Evolutionary conservation across 106 monocot species (phyloP).

Genomic region (Ottelia alismoides): DNA sequence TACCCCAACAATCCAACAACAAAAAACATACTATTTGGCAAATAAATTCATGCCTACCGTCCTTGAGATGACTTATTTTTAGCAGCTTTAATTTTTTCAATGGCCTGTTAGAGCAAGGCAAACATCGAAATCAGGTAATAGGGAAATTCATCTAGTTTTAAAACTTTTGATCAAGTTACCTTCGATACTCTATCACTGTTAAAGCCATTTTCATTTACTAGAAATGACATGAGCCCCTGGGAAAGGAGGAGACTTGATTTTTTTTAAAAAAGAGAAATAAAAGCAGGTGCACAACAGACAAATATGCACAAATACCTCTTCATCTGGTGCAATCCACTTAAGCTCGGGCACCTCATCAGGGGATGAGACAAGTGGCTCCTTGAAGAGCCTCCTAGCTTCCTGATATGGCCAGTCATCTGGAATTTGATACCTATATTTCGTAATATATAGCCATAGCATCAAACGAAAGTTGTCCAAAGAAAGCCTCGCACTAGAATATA

Average conservation of each 20-base stretch:
- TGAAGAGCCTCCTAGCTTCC: slow-evolving; percentile 74
- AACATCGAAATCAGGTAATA: too few relatives aligned
- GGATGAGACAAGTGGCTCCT: slow-evolving; percentile 27
- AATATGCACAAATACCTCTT: slow-evolving; percentile 30
- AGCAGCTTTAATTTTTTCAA: slow-evolving; percentile 79
- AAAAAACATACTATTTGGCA: too few relatives aligned
- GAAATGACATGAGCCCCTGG: slow-evolving; percentile 60
- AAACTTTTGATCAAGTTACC: too few relatives aligned
- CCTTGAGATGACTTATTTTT: slow-evolving; percentile 63
- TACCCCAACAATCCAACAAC: too few relatives aligned
- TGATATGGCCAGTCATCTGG: slow-evolving; percentile 84
- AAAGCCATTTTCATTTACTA: slow-evolving; percentile 79
- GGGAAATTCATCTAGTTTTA: too few relatives aligned
- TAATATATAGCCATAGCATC: too few relatives aligned
- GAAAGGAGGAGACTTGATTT: slow-evolving; percentile 2
- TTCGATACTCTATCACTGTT: slow-evolving; percentile 62
- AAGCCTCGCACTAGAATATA: too few relatives aligned
- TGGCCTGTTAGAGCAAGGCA: too few relatives aligned
- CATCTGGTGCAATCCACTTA: slow-evolving; percentile 73
- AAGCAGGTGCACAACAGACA: background rate
- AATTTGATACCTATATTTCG: slow-evolving; percentile 51
- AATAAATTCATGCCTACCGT: slow-evolving; percentile 51
- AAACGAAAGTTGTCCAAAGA: background rate
- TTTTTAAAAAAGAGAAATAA: background rate
- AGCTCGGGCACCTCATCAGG: slow-evolving; percentile 20